Evolutionary conservation across 768 basidiomycete genomes (phyloP).

Genomic region (Baorangia bicolor): DNA sequence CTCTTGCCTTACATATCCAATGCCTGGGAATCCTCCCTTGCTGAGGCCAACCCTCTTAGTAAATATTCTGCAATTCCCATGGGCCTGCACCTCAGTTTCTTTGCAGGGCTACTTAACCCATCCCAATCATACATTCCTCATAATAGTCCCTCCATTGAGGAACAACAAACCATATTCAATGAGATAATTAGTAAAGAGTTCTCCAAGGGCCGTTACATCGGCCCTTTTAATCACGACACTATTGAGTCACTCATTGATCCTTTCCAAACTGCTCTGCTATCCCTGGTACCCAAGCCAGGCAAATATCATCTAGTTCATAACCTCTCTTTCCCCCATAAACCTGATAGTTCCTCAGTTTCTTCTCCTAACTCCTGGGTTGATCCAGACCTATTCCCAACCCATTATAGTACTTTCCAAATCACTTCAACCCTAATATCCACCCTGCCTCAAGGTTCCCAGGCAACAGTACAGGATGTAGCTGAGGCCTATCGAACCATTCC

Average conservation of each 20-base stretch:
- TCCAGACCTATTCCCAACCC: background rate
- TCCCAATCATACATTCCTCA: background rate
- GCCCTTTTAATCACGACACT: accelerated
- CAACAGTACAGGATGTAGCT: background rate
- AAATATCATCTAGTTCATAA: constrained; percentile 31
- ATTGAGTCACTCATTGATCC: background rate
- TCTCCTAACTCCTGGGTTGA: constrained; percentile 38
- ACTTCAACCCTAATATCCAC: background rate
- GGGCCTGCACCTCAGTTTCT: too few species aligned
- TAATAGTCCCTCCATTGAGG: background rate
- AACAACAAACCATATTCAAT: background rate
- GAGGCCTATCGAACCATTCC: constrained; percentile 24
- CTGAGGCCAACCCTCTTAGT: background rate
- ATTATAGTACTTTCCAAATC: background rate
- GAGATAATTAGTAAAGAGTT: background rate
- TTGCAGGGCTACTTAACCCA: background rate
- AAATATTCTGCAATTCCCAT: background rate
- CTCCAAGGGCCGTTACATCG: background rate
- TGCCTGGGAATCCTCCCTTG: background rate
- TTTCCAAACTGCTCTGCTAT: background rate
- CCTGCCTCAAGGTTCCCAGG: background rate
- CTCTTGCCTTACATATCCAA: background rate
- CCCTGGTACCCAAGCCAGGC: background rate
- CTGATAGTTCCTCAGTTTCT: background rate
- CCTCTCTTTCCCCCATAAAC: constrained; percentile 21